A percentile compares a stretch with the other conserved stretches of the same genome.
Conservation (phyloP, 2,329 filamentous ascomycete genomes). For the Trichoderma simmonsii region DNA sequence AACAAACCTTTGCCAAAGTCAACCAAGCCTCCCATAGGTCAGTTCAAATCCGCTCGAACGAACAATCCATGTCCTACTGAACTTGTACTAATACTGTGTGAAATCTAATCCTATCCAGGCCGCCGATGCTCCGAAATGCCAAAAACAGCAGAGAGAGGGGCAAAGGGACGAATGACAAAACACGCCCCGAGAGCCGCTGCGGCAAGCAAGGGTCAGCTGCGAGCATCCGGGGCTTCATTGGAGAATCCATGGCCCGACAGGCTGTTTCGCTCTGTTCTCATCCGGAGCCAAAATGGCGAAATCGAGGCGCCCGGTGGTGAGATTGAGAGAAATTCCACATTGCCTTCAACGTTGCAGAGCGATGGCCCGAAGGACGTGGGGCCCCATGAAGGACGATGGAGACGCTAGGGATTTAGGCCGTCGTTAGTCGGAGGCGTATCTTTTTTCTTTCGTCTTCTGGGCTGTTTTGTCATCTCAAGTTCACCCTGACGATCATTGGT, state of each 20-base stretch:
- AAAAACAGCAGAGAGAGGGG: background rate
- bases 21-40: background rate
- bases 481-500: constrained; percentile 1
- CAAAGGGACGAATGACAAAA: background rate
- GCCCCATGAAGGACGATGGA: constrained; percentile 3
- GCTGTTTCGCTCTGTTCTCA: background rate
- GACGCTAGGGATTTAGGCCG: background rate
- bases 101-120: background rate
- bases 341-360: background rate
- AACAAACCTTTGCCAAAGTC: no score
- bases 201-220: background rate
- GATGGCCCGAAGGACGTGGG: constrained; percentile 13
- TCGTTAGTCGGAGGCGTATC: background rate
- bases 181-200: background rate
- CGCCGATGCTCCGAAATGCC: background rate
- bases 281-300: constrained; percentile 7
- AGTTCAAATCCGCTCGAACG: background rate
- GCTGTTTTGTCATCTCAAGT: background rate
- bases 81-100: background rate
- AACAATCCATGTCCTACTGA: background rate
- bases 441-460: background rate
- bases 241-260: background rate
- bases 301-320: constrained; percentile 8
- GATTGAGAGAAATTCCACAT: background rate
- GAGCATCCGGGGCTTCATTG: background rate